These are phyloP conservation scores for Diddensiella santjacobensis DNA, from an alignment of 805 yeast genomes.

Conservation along the genomic window DNA sequence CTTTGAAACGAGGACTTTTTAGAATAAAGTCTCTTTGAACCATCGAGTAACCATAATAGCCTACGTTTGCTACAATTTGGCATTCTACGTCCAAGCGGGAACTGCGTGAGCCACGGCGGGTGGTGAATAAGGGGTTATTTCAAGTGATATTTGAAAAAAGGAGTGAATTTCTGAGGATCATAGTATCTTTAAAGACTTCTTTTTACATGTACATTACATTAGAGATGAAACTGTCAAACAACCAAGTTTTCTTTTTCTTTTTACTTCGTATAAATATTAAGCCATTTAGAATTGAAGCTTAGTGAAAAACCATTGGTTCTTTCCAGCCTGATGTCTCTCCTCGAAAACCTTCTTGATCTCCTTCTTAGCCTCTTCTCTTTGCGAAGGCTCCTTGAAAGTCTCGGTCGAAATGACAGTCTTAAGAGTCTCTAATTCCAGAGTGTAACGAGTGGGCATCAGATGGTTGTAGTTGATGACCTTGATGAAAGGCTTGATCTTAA, in stretches of 20 bases:
- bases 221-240: neutral
- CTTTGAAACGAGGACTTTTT: neutral
- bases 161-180: neutral
- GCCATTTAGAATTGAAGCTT: slow-evolving; percentile 78
- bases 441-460: slow-evolving; percentile 99
- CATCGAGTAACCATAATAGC: neutral
- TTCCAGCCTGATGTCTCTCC: slow-evolving; percentile 98
- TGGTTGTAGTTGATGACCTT: slow-evolving; percentile 99
- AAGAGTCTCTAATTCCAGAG: slow-evolving; percentile 93
- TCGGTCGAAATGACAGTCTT: slow-evolving; percentile 89
- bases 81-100: neutral
- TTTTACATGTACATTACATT: slow-evolving; percentile 8
- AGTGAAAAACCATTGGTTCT: slow-evolving; percentile 99
- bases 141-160: too few species aligned
- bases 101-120: neutral
- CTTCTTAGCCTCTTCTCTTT: slow-evolving; percentile 98
- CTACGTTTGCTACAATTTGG: neutral
- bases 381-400: slow-evolving; percentile 95
- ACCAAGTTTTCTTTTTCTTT: slow-evolving; percentile 3
- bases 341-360: slow-evolving; percentile 98
- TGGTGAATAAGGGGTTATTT: too few species aligned
- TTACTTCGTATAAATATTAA: neutral
- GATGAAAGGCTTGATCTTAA: slow-evolving; percentile 98
- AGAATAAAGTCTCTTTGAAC: neutral
- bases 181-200: neutral